phyloP scores from a whole-genome alignment of 2,329 filamentous ascomycete genomes.

The Pseudogymnoascus verrucosus region DNA sequence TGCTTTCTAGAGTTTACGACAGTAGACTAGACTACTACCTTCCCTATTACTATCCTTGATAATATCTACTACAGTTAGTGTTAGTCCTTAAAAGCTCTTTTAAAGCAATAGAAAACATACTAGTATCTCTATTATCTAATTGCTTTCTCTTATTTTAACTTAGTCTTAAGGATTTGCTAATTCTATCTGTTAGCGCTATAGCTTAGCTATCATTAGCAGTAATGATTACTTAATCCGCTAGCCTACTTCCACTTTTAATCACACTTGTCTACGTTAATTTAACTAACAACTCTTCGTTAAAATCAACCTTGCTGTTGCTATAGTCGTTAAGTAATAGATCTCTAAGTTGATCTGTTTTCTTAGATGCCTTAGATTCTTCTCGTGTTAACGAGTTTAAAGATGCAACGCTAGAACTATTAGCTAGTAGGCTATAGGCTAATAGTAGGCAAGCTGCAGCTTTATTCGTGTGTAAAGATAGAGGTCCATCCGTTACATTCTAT shows the following conservation, averaged over 20 bases:
- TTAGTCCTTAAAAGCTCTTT: neutral
- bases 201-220: neutral
- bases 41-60: neutral
- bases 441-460: neutral
- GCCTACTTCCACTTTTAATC: neutral
- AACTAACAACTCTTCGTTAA: neutral
- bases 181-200: neutral
- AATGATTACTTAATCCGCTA: neutral
- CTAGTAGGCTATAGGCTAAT: neutral
- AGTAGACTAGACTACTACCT: neutral
- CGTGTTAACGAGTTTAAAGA: neutral
- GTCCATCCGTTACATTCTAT: neutral
- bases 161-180: neutral
- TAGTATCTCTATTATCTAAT: neutral
- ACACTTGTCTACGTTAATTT: neutral
- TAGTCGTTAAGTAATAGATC: neutral
- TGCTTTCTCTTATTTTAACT: neutral
- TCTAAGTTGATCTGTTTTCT: neutral
- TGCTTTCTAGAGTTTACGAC: neutral
- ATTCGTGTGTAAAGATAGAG: neutral
- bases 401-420: neutral
- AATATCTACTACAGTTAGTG: neutral
- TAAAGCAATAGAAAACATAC: neutral
- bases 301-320: neutral
- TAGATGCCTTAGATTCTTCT: neutral